Base-by-base conservation (phyloP, 306 rosid genomes). In the Medicago lupulina region DNA sequence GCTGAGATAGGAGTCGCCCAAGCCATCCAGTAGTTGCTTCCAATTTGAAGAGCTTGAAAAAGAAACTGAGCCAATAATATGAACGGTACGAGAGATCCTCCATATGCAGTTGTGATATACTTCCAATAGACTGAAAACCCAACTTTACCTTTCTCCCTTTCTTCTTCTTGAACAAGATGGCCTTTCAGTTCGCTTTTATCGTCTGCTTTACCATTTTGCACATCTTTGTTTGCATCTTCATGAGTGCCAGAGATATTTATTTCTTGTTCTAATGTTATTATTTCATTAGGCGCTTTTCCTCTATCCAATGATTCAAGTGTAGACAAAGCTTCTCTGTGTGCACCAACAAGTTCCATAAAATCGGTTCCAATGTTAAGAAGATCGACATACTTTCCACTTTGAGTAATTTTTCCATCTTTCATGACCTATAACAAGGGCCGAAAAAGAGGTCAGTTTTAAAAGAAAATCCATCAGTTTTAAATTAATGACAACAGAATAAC, bases 21-120 rank as follows among this genome's bases (percentile, higher is more conserved):
- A 44, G 93, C 90, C 90, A 90, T 93, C 97, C 97, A 93, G 71
- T 90, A 93, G 76, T 90, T 89, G 85, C 97, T 90, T 77, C 87
- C 97, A 75, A 93, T 89, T 86, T 90, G 98, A 79, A 90, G 85
- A 70, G 71, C 10, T 82, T 90, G 93, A 75, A 89, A 89, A 34
- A 93, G 81, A 82, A 81, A 69, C 67, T 43, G 86, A 44, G 82
- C 83, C 54, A 93, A 80, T 79, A 93, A 80, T 77, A 93, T 77
- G 63, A 93, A 67, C 2, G 97, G 98, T 54, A 87, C 93, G 34
- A 93, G 91, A 67, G 87, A 88, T 75, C 95, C 98, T 78, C 93
- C 88, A 50, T 87, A 90, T 4, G 93, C 90, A n/a, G 49, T 11
- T 11, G 49, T 43, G 49, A 43, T 43, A 11, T 43, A 43, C 5